phyloP scores from a whole-genome alignment of 176 grass and related monocot genomes.

The Tillandsia leiboldiana region DNA sequence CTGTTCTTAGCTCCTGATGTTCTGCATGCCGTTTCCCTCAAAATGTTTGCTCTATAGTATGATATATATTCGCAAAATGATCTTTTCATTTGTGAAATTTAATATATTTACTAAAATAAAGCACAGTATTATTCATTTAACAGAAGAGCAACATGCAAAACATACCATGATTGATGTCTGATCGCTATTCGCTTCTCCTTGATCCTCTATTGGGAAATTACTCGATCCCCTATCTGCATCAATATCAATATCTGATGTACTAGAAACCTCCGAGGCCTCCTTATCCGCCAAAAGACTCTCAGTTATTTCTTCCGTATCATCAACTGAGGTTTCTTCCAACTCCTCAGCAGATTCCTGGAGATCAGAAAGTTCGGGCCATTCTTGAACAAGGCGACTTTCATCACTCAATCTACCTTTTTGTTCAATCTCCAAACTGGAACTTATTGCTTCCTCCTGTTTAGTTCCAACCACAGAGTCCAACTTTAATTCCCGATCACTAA shows the following conservation, averaged over 20 bases:
- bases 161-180: conserved; percentile 38
- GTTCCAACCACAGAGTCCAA: background rate
- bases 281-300: conserved; percentile 40
- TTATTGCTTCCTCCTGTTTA: conserved; percentile 9
- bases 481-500: background rate
- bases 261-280: conserved; percentile 47
- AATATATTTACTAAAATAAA: background rate
- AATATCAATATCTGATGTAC: conserved; percentile 43
- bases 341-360: conserved; percentile 1
- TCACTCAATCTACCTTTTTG: background rate
- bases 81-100: background rate
- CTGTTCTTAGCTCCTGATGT: background rate
- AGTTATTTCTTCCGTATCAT: conserved; percentile 2
- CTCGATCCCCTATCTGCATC: conserved; percentile 54
- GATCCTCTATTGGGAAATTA: conserved; percentile 57
- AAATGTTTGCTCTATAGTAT: background rate
- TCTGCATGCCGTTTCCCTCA: background rate
- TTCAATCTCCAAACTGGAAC: conserved; percentile 20
- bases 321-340: conserved; percentile 1
- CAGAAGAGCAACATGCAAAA: conserved; percentile 1
- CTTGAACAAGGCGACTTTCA: conserved; percentile 7
- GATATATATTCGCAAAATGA: background rate
- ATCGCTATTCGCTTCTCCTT: conserved; percentile 22
- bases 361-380: conserved; percentile 7
- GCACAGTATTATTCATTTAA: background rate